A percentile compares a stretch with the other conserved stretches of the same genome.
phyloP scores from a whole-genome alignment of 495 filamentous ascomycete species.

The Penicillium turbatum region DNA sequence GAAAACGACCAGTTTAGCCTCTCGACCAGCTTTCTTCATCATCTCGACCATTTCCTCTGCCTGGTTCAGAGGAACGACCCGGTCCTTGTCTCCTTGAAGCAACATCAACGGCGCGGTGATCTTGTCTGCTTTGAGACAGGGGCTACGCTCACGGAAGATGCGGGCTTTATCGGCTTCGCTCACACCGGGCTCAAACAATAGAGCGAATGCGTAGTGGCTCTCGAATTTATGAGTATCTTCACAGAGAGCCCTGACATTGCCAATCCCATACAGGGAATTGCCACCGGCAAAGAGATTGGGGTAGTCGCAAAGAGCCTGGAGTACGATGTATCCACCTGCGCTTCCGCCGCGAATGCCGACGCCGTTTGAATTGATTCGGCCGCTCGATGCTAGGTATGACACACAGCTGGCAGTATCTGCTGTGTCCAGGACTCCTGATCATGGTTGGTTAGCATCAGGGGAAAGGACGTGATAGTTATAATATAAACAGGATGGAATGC shows the following conservation, averaged over 20 bases:
- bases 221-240: slow-evolving; percentile 47
- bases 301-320: slow-evolving; percentile 28
- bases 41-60: slow-evolving; percentile 31
- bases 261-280: slow-evolving; percentile 35
- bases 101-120: slow-evolving; percentile 41
- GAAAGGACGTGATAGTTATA: background rate
- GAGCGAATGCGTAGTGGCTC: slow-evolving; percentile 33
- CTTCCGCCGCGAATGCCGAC: slow-evolving; percentile 40
- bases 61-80: slow-evolving; percentile 41
- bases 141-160: slow-evolving; percentile 29
- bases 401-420: slow-evolving; percentile 39
- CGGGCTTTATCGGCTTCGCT: slow-evolving; percentile 30
- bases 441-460: background rate
- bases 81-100: slow-evolving; percentile 38
- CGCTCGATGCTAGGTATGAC: slow-evolving; percentile 24
- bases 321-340: slow-evolving; percentile 41
- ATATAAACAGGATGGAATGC: background rate
- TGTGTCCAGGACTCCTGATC: slow-evolving; percentile 21
- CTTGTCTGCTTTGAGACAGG: slow-evolving; percentile 33
- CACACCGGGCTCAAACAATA: slow-evolving; percentile 22
- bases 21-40: slow-evolving; percentile 26
- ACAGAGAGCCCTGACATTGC: slow-evolving; percentile 29
- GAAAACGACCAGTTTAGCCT: slow-evolving; percentile 35
- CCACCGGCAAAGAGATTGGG: slow-evolving; percentile 29
- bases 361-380: slow-evolving; percentile 25